phyloP scores from a whole-genome alignment of 306 rosid species.

The Parietaria judaica region DNA sequence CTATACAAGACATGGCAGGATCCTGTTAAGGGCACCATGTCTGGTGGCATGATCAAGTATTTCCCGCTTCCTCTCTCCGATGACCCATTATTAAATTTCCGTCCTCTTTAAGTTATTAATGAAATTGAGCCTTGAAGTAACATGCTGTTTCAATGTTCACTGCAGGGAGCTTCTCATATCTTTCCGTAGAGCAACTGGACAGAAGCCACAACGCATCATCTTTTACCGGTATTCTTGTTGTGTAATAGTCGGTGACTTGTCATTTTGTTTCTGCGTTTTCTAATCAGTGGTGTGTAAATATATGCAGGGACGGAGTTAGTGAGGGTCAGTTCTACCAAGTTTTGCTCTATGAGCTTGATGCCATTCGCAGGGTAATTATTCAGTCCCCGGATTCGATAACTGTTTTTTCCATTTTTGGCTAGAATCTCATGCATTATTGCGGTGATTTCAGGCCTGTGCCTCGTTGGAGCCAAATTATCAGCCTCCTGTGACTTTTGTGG shows the following conservation, averaged over 20 bases:
- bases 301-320: conserved; percentile 87
- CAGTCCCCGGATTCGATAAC: no score
- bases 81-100: neutral
- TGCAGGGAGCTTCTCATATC: conserved; percentile 89
- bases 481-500: conserved; percentile 96
- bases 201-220: conserved; percentile 89
- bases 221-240: conserved; percentile 55
- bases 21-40: conserved; percentile 66
- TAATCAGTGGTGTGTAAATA: neutral
- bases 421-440: no score
- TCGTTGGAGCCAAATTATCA: conserved; percentile 90
- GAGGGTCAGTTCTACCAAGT: conserved; percentile 98
- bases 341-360: conserved; percentile 84
- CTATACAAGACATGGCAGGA: conserved; percentile 90
- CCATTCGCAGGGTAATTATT: conserved; percentile 64
- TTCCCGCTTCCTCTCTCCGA: conserved; percentile 11
- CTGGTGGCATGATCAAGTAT: conserved; percentile 98
- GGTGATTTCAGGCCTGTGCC: conserved; percentile 67
- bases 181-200: conserved; percentile 92
- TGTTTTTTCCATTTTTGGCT: neutral
- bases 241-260: neutral
- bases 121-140: neutral
- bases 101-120: neutral
- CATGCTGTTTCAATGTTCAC: neutral
- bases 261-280: neutral